These are phyloP conservation scores for Microcera coccophila DNA, from an alignment of 2,329 filamentous ascomycete species.

Conservation along the genomic window DNA sequence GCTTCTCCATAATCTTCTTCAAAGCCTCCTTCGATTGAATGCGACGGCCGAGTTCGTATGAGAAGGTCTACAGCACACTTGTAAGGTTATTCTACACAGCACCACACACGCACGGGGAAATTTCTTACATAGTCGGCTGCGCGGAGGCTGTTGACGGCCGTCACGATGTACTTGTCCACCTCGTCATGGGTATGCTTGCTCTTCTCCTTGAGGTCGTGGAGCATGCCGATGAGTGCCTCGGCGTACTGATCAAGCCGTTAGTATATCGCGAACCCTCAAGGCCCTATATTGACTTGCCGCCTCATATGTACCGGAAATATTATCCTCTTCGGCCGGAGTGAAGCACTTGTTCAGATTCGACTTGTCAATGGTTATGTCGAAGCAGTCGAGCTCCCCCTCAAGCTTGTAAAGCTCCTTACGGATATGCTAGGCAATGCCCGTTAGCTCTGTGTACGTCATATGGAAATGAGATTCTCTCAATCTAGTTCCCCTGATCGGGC, in stretches of 20 bases:
- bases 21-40: constrained; percentile 23
- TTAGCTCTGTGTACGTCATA: constrained; percentile 11
- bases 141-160: constrained; percentile 28
- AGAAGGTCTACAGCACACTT: constrained; percentile 17
- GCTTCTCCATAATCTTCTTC: constrained; percentile 26
- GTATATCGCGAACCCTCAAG: not conserved
- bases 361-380: constrained; percentile 26
- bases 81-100: not conserved
- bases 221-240: constrained; percentile 25
- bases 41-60: constrained; percentile 28
- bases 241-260: constrained; percentile 23
- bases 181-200: constrained; percentile 25
- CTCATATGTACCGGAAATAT: constrained; percentile 26
- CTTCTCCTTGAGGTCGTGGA: constrained; percentile 23
- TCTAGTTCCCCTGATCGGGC: not conserved
- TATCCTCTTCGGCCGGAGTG: constrained; percentile 20
- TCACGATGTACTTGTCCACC: constrained; percentile 26
- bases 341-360: constrained; percentile 25
- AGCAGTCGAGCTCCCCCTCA: constrained; percentile 25
- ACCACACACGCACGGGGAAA: not conserved
- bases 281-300: constrained; percentile 6
- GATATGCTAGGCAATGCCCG: constrained; percentile 12
- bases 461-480: no score
- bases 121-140: constrained; percentile 25
- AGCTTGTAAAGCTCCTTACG: constrained; percentile 23